Evolutionary conservation across 305 asterid genomes (phyloP).

Genomic region (Fraxinus xanthoxyloides): DNA sequence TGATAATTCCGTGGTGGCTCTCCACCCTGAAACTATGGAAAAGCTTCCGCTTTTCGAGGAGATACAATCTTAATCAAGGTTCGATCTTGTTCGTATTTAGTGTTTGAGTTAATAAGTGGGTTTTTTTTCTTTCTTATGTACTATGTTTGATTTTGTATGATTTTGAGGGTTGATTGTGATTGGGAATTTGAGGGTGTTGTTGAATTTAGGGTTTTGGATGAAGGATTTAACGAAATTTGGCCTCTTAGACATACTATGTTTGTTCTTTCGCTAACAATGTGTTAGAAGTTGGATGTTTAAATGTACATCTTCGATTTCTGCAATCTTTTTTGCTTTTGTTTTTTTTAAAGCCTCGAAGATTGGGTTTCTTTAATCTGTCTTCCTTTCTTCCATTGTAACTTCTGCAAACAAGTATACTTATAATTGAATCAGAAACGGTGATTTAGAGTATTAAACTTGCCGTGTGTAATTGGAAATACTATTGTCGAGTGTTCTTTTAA

Average conservation of each 20-base stretch:
- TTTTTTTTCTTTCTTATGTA: background rate
- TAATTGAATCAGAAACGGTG: background rate
- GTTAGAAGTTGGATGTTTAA: background rate
- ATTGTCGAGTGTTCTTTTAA: background rate
- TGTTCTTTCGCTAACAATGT: background rate
- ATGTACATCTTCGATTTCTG: background rate
- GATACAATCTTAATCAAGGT: slow-evolving; percentile 89
- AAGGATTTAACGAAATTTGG: background rate
- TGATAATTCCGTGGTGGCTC: slow-evolving; percentile 79
- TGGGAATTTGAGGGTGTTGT: background rate
- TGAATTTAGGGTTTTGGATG: background rate
- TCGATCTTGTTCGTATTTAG: background rate
- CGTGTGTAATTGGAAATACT: background rate
- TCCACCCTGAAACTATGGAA: slow-evolving; percentile 83
- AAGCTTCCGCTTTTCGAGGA: slow-evolving; percentile 92
- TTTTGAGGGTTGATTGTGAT: background rate
- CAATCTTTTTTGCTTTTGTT: background rate
- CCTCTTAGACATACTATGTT: background rate
- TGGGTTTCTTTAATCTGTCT: background rate
- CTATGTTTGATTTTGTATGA: background rate
- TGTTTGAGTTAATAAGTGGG: background rate
- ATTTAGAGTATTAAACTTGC: background rate
- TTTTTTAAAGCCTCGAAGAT: background rate
- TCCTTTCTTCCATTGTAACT: background rate
- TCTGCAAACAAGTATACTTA: background rate